These are phyloP conservation scores for Ophiosphaerella herpotricha DNA, from an alignment of 2,329 filamentous ascomycete genomes.

Conservation along the genomic window DNA sequence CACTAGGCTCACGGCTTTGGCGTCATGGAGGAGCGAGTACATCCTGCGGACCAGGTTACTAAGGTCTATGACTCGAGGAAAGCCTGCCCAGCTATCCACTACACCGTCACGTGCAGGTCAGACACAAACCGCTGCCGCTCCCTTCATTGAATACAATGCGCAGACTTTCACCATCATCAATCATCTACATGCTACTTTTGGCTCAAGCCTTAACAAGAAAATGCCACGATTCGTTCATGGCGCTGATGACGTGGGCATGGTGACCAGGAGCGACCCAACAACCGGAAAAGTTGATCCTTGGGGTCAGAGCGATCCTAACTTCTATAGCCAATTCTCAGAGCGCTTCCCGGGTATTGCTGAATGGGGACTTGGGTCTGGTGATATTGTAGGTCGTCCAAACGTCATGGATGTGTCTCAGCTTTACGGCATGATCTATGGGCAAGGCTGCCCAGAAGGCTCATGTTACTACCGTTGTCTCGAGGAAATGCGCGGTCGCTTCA, in stretches of 20 bases:
- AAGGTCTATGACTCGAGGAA: constrained; percentile 79
- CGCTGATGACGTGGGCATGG: constrained; percentile 74
- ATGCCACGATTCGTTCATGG: constrained; percentile 82
- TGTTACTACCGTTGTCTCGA: constrained; percentile 75
- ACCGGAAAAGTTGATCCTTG: constrained; percentile 77
- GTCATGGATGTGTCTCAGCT: constrained; percentile 88
- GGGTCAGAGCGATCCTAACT: constrained; percentile 76
- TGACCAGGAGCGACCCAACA: constrained; percentile 80
- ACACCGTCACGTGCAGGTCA: constrained; percentile 59
- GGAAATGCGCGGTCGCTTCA: constrained; percentile 77
- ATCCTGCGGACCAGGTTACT: constrained; percentile 82
- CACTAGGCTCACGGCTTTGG: constrained; percentile 76
- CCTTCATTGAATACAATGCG: constrained; percentile 84
- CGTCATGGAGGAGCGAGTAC: constrained; percentile 97
- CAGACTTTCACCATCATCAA: constrained; percentile 80
- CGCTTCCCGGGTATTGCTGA: constrained; percentile 72
- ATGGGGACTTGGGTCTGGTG: constrained; percentile 79
- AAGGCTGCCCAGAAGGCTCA: constrained; percentile 82
- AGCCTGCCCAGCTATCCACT: constrained; percentile 64
- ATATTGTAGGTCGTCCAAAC: constrained; percentile 76
- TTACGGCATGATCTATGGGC: constrained; percentile 81
- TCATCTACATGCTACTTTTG: constrained; percentile 78
- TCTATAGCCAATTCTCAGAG: constrained; percentile 78
- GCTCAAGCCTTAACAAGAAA: constrained; percentile 68
- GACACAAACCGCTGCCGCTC: constrained; percentile 66